phyloP scores from a whole-genome alignment of 2,329 filamentous ascomycete genomes.

The Aspergillus persii region DNA sequence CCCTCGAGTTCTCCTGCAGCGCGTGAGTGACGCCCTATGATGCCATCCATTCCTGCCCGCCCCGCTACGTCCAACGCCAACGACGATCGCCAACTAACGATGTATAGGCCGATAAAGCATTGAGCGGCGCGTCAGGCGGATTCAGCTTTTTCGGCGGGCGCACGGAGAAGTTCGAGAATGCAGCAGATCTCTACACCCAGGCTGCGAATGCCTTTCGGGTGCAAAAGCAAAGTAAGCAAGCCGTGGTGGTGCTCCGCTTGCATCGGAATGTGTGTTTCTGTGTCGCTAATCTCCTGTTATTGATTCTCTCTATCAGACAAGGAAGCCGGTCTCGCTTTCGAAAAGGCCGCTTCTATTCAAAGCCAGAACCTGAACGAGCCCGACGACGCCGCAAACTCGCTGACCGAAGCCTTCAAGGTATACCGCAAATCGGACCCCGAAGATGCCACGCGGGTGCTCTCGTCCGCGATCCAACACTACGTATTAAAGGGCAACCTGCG shows the following conservation, averaged over 20 bases:
- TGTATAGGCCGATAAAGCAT: constrained; percentile 78
- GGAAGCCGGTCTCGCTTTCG: constrained; percentile 83
- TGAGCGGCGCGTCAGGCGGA: constrained; percentile 70
- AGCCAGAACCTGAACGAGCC: constrained; percentile 79
- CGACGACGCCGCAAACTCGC: constrained; percentile 85
- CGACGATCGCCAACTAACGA: constrained; percentile 33
- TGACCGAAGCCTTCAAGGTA: constrained; percentile 90
- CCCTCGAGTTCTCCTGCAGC: constrained; percentile 73
- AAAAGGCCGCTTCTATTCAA: constrained; percentile 80
- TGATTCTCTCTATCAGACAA: constrained; percentile 54
- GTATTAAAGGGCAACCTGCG: constrained; percentile 87
- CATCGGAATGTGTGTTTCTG: neutral
- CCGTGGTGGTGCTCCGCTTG: constrained; percentile 7
- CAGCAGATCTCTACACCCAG: constrained; percentile 81
- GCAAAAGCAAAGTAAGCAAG: constrained; percentile 70
- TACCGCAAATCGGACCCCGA: constrained; percentile 83
- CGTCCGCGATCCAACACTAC: constrained; percentile 79
- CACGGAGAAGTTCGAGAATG: constrained; percentile 85
- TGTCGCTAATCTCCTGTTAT: neutral
- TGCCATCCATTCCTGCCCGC: constrained; percentile 4
- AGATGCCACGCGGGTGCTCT: constrained; percentile 76
- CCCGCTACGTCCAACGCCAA: constrained; percentile 16
- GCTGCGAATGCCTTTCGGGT: constrained; percentile 90
- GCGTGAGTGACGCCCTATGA: constrained; percentile 52
- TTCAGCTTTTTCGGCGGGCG: constrained; percentile 88